These are phyloP conservation scores for Clonostachys rhizophaga DNA, from an alignment of 2,329 filamentous ascomycete genomes.

Conservation along the genomic window DNA sequence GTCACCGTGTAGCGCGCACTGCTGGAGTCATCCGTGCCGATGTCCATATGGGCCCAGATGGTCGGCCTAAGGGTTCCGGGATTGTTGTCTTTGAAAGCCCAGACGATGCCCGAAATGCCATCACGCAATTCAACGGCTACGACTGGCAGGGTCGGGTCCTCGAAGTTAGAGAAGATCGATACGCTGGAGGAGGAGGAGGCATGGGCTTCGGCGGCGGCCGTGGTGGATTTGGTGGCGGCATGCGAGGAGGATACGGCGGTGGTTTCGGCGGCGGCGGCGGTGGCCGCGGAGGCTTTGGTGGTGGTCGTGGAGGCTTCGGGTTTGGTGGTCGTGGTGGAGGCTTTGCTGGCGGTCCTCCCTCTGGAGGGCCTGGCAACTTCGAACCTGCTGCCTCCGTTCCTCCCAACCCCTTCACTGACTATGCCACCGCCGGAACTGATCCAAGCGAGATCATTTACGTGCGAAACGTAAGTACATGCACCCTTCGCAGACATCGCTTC, in stretches of 20 bases:
- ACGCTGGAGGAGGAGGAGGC: slow-evolving; percentile 51
- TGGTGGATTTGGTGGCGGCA: slow-evolving; percentile 55
- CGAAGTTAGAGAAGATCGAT: slow-evolving; percentile 95
- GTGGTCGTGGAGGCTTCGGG: slow-evolving; percentile 37
- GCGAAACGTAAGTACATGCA: slow-evolving; percentile 72
- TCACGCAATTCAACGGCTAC: slow-evolving; percentile 96
- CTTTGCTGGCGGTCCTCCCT: slow-evolving; percentile 26
- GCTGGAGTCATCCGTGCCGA: slow-evolving; percentile 90
- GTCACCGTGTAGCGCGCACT: slow-evolving; percentile 38
- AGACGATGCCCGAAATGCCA: slow-evolving; percentile 92
- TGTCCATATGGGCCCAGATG: slow-evolving; percentile 87
- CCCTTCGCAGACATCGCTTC: slow-evolving; percentile 5
- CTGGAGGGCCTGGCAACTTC: slow-evolving; percentile 33
- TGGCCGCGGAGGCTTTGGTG: slow-evolving; percentile 51
- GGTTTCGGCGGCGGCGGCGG: slow-evolving; percentile 41
- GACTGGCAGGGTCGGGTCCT: slow-evolving; percentile 94
- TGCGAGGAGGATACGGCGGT: slow-evolving; percentile 55
- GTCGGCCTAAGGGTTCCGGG: slow-evolving; percentile 91
- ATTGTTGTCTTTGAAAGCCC: slow-evolving; percentile 95
- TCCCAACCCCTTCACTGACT: slow-evolving; percentile 92
- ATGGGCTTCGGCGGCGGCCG: slow-evolving; percentile 47
- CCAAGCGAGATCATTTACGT: slow-evolving; percentile 85
- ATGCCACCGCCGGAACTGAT: slow-evolving; percentile 81
- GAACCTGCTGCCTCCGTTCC: slow-evolving; percentile 42
- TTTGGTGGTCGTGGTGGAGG: slow-evolving; percentile 29